Conservation (phyloP, 192 early-diverging fungal genomes). For the Spizellomyces punctatus region DNA sequence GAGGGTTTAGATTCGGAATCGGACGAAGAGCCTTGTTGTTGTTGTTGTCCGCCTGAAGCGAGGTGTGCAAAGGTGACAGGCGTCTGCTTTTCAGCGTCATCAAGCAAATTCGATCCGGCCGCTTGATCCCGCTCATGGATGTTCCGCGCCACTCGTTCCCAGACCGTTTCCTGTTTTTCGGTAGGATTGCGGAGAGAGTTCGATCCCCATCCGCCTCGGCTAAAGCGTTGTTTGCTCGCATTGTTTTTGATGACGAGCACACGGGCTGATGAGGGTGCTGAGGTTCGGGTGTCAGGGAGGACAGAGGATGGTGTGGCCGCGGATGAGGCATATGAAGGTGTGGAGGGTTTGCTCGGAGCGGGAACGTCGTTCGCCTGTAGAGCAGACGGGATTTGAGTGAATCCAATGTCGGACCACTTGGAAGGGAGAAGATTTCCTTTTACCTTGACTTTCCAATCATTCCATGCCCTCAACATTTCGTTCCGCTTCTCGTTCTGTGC, state of each 20-base stretch:
- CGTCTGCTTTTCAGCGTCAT: slow-evolving; percentile 13
- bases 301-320: slow-evolving; percentile 34
- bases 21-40: background rate
- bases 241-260: slow-evolving; percentile 76
- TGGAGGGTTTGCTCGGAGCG: background rate
- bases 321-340: slow-evolving; percentile 11
- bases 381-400: background rate
- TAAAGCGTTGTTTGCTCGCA: slow-evolving; percentile 48
- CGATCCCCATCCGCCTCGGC: slow-evolving; percentile 5
- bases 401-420: too few relatives aligned
- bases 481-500: background rate
- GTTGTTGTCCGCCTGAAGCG: background rate
- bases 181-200: slow-evolving; percentile 6
- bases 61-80: slow-evolving; percentile 17
- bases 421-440: background rate
- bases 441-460: slow-evolving; percentile 65
- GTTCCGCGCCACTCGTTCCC: slow-evolving; percentile 23
- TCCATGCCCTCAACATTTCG: slow-evolving; percentile 62
- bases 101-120: background rate
- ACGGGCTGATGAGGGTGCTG: slow-evolving; percentile 50
- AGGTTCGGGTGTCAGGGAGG: slow-evolving; percentile 21
- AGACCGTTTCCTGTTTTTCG: slow-evolving; percentile 30
- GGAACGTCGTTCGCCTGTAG: slow-evolving; percentile 16
- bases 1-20: background rate
- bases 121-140: slow-evolving; percentile 14